phyloP scores from a whole-genome alignment of 495 filamentous ascomycete species.

The Podospora pseudoanserina region DNA sequence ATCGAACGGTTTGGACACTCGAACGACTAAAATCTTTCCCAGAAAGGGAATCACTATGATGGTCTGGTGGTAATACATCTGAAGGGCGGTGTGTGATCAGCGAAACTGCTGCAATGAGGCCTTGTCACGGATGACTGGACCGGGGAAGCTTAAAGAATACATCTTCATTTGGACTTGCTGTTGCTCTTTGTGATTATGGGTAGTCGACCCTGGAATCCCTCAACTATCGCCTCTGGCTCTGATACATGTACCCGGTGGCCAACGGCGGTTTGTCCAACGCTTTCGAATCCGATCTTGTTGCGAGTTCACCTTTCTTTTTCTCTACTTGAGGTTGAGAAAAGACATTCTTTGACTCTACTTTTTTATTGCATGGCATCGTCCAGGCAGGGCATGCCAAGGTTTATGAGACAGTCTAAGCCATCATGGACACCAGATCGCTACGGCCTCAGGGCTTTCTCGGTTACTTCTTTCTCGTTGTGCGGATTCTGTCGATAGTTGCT shows the following conservation, averaged over 20 bases:
- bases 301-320: not conserved
- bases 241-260: not conserved
- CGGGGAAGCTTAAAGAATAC: not conserved
- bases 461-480: slow-evolving; percentile 14
- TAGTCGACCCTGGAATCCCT: not conserved
- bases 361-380: not conserved
- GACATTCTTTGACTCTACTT: not conserved
- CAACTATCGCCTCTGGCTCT: not conserved
- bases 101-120: not conserved
- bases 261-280: not conserved
- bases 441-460: slow-evolving; percentile 15
- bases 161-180: not conserved
- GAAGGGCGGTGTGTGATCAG: not conserved
- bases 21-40: not conserved
- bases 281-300: not conserved
- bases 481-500: not conserved
- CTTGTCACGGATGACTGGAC: not conserved
- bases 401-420: not conserved
- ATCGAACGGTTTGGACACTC: not conserved
- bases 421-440: slow-evolving; percentile 13
- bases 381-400: not conserved
- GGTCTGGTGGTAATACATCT: not conserved
- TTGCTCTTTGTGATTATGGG: not conserved
- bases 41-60: not conserved
- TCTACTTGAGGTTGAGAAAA: not conserved